Evolutionary conservation across 2,329 filamentous ascomycete genomes (phyloP).

Genomic region (Chaetothyriales sp.): DNA sequence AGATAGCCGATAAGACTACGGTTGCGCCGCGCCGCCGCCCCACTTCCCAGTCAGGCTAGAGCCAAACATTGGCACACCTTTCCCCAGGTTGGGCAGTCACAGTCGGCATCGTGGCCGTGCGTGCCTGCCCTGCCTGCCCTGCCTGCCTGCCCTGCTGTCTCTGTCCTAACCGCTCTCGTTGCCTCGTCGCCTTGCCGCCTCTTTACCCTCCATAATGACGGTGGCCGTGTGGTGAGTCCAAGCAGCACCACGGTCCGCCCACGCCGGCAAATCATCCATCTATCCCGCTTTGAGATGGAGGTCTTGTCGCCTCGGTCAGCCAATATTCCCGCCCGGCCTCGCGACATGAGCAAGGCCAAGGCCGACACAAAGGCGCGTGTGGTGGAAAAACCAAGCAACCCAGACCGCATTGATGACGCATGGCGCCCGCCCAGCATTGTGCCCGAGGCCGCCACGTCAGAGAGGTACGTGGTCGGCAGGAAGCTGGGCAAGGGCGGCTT

Average conservation of each 20-base stretch:
- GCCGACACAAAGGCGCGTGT: constrained; percentile 22
- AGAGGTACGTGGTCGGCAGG: constrained; percentile 32
- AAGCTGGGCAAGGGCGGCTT: constrained; percentile 39
- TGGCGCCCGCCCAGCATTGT: constrained; percentile 33
- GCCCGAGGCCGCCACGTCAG: constrained; percentile 31
- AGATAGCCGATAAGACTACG: neutral
- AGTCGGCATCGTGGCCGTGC: neutral
- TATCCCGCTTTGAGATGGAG: constrained; percentile 25
- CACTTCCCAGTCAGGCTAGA: neutral
- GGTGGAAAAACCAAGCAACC: constrained; percentile 23
- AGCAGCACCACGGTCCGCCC: neutral
- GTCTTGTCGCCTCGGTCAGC: constrained; percentile 36
- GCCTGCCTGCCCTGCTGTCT: neutral
- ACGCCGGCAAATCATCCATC: neutral
- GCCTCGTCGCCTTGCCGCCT: neutral
- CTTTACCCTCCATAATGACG: neutral
- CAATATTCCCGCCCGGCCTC: constrained; percentile 33
- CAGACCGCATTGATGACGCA: constrained; percentile 25
- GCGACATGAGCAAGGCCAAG: constrained; percentile 25
- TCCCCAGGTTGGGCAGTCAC: neutral
- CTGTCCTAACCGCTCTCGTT: neutral
- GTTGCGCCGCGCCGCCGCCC: neutral
- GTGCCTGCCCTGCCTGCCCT: neutral
- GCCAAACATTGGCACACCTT: neutral
- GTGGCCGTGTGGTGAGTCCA: neutral